Base-by-base conservation (phyloP, 2,329 filamentous ascomycete species). In the Aspergillus versicolor region DNA sequence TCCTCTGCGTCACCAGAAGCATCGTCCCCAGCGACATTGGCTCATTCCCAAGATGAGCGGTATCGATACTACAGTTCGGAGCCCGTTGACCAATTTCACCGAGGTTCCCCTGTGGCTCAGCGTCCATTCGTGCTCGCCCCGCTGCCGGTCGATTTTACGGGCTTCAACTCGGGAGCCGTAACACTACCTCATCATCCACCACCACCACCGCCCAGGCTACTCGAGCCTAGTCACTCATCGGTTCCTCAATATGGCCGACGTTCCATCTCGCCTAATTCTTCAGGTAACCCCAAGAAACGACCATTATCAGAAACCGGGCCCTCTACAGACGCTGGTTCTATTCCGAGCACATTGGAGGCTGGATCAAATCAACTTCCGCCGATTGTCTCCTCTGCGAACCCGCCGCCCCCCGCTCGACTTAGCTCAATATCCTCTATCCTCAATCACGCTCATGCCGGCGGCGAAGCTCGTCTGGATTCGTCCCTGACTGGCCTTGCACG, bases 401-500 rank as follows among this genome's bases (percentile, higher is more conserved):
- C 67, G 12, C 63, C 70, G 24, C 69, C 72, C n/a, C 84, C 42
- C 82, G 88, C 69, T 22, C 84, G 89, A 13, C 75, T 91, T 4
- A 90, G 87, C 17, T 90, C 88, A 3, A 92, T 92, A 60, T 89
- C 87, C 62, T 89, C 88, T 5, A 88, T 92, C 44, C 75, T 92
- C 12, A 92, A 91, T 61, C 85, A 85, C 34, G 59, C 72, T 12
- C 66, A 68, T 49, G 53, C 62, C 37, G 67, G 66, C 6, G 70
- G 73, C n/a, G 70, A 75, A 17, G 68, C 74, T 52, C 76, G 72
- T 13, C 65, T 79, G 48, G 78, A 80, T 43, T 72, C 75, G 11
- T 71, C 73, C 11, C 69, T 77, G 17, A 64, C 70, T 17, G 62
- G 69, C 13, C 57, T 73, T 37, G 60, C 62, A 48, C 68, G 65